phyloP scores from a whole-genome alignment of 768 basidiomycete genomes.

The Lanmaoa rubissima region DNA sequence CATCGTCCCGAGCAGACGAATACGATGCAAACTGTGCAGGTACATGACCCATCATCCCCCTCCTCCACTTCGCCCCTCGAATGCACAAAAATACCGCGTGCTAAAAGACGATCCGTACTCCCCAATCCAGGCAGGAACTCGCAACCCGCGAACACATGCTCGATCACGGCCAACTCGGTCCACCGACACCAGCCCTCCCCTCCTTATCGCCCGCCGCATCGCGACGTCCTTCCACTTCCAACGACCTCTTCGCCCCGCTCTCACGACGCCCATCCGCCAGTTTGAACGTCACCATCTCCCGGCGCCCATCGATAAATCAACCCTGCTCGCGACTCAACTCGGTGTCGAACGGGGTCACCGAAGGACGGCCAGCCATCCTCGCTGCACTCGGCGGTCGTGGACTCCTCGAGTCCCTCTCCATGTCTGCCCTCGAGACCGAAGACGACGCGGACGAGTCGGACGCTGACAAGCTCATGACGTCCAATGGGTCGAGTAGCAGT shows the following conservation, averaged over 20 bases:
- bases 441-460: constrained; percentile 35
- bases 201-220: constrained; percentile 48
- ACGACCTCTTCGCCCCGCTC: constrained; percentile 15
- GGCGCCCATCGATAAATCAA: constrained; percentile 26
- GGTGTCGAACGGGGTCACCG: constrained; percentile 11
- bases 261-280: constrained; percentile 23
- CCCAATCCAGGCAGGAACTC: constrained; percentile 58
- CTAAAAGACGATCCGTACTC: background rate
- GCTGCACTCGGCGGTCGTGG: constrained; percentile 29
- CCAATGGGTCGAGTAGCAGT: background rate
- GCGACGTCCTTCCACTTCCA: constrained; percentile 36
- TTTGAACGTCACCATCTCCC: constrained; percentile 31
- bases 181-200: constrained; percentile 54
- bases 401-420: constrained; percentile 43
- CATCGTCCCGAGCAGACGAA: constrained; percentile 54
- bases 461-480: constrained; percentile 10
- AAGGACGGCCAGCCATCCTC: constrained; percentile 23
- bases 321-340: constrained; percentile 26
- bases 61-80: background rate
- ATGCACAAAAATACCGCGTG: background rate
- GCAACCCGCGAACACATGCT: constrained; percentile 93
- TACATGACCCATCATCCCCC: constrained; percentile 26
- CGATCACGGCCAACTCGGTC: constrained; percentile 79
- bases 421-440: constrained; percentile 54
- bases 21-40: constrained; percentile 94